These are phyloP conservation scores for Fimicolochytrium jonesii DNA, from an alignment of 192 early-diverging fungal genomes.

Conservation along the genomic window DNA sequence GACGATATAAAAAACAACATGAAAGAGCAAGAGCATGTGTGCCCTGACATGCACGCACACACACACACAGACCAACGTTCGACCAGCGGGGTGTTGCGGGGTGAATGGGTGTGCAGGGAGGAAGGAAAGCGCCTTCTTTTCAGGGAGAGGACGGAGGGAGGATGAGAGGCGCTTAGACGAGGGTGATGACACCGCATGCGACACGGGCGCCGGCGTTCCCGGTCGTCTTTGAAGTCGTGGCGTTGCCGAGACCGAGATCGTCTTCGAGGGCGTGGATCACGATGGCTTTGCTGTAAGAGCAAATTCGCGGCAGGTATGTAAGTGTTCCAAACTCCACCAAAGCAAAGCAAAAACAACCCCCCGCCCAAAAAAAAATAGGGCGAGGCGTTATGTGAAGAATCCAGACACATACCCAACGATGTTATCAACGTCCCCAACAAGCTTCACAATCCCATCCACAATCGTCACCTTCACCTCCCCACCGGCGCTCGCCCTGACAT, in stretches of 20 bases:
- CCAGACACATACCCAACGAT: conserved; percentile 62
- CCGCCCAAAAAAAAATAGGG: neutral
- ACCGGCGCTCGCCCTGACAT: conserved; percentile 56
- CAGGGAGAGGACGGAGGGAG: too few relatives aligned
- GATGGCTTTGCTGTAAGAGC: conserved; percentile 59
- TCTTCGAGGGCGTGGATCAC: conserved; percentile 82
- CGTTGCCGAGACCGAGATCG: conserved; percentile 77
- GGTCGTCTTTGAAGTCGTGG: conserved; percentile 69
- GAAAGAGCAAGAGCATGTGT: too few relatives aligned
- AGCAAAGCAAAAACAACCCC: neutral
- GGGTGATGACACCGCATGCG: conserved; percentile 78
- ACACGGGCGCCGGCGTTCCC: conserved; percentile 84
- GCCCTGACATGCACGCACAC: too few relatives aligned
- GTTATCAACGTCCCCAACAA: conserved; percentile 69
- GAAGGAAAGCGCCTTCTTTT: too few relatives aligned
- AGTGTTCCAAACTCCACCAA: neutral
- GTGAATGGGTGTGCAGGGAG: too few relatives aligned
- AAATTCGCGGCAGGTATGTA: neutral
- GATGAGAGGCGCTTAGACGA: too few relatives aligned
- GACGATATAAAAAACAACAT: too few relatives aligned
- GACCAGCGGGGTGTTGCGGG: too few relatives aligned
- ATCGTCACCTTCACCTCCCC: conserved; percentile 51
- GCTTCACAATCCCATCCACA: conserved; percentile 62
- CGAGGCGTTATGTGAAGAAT: neutral
- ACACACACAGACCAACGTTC: too few relatives aligned